Evolutionary conservation across 148 eudicot species (phyloP).

Genomic region (Rhododendron vialii): DNA sequence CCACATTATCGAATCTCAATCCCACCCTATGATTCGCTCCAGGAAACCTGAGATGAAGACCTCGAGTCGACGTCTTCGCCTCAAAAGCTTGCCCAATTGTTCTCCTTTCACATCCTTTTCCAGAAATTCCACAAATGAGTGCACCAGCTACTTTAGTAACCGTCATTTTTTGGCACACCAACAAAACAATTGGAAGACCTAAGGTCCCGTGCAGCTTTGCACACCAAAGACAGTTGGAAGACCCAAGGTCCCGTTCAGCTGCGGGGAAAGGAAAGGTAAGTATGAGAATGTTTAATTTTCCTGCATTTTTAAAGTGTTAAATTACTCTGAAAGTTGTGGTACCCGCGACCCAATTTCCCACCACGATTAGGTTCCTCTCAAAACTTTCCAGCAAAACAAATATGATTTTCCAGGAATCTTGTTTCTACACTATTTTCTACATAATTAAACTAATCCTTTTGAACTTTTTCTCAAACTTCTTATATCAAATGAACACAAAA

Average conservation of each 20-base stretch:
- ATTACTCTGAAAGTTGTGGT: background rate
- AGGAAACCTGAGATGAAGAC: background rate
- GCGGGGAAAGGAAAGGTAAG: background rate
- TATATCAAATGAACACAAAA: background rate
- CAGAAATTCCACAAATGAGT: slow-evolving; percentile 18
- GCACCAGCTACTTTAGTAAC: slow-evolving; percentile 13
- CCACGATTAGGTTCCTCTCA: too few relatives aligned
- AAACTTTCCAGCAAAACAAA: too few relatives aligned
- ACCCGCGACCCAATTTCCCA: too few relatives aligned
- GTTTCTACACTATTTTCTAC: background rate
- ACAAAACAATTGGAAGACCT: background rate
- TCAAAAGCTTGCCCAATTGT: background rate
- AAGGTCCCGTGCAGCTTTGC: background rate
- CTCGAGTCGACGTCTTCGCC: background rate
- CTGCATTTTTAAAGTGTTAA: background rate
- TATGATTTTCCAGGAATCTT: too few relatives aligned
- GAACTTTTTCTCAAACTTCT: background rate
- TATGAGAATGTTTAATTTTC: background rate
- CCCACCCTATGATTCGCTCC: slow-evolving; percentile 2
- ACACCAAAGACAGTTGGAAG: background rate
- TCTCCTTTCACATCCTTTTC: slow-evolving; percentile 12
- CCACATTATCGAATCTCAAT: slow-evolving; percentile 13
- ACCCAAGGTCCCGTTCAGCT: background rate
- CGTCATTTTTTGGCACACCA: background rate
- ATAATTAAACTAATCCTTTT: too few relatives aligned